A percentile compares a stretch with the other conserved stretches of the same genome.
Evolutionary conservation across 2,329 filamentous ascomycete species (phyloP).

Genomic region (Ophiognomonia clavigignenti-juglandacearum): DNA sequence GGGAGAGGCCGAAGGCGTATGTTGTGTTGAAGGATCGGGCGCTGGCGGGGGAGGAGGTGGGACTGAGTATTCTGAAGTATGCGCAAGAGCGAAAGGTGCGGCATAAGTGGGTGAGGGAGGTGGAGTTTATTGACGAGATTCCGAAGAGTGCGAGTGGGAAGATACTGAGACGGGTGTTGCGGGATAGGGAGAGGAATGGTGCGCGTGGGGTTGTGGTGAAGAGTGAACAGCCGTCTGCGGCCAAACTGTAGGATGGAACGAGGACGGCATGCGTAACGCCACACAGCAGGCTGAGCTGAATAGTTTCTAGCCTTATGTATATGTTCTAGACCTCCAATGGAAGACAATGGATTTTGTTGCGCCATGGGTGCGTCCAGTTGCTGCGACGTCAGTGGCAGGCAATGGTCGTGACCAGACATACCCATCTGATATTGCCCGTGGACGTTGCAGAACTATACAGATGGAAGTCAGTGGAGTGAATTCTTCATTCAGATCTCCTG

Average conservation of each 20-base stretch:
- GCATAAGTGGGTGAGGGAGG: slow-evolving; percentile 43
- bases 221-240: neutral
- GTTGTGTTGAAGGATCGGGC: slow-evolving; percentile 38
- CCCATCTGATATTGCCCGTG: no score
- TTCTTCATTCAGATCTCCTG: no score
- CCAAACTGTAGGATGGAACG: slow-evolving; percentile 1
- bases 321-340: no score
- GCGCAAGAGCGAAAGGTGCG: slow-evolving; percentile 46
- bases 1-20: slow-evolving; percentile 57
- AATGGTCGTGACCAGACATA: no score
- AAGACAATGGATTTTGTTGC: no score
- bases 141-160: slow-evolving; percentile 56
- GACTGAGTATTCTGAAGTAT: slow-evolving; percentile 38
- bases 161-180: slow-evolving; percentile 47
- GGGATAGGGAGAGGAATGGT: slow-evolving; percentile 54
- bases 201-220: slow-evolving; percentile 1
- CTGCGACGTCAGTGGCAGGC: no score
- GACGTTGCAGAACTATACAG: no score
- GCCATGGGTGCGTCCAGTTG: no score
- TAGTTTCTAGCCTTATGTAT: no score
- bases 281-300: no score
- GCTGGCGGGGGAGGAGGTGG: slow-evolving; percentile 23
- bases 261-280: no score
- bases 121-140: slow-evolving; percentile 44
- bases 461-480: no score